These are phyloP conservation scores for Aureoboletus auriporus DNA, from an alignment of 768 basidiomycete species.

Conservation along the genomic window DNA sequence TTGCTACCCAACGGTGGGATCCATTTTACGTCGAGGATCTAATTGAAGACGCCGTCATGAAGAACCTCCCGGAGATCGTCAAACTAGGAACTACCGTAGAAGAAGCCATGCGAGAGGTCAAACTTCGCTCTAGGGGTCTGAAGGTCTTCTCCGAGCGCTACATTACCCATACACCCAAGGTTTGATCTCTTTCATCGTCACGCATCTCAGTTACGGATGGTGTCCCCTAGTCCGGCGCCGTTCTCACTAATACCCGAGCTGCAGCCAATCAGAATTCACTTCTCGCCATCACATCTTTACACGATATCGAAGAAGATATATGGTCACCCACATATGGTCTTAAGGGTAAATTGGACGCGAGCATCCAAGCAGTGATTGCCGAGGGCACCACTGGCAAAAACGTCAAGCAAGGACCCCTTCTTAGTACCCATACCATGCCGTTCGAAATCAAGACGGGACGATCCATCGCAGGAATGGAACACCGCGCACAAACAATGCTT, in stretches of 20 bases:
- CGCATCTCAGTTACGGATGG: not conserved
- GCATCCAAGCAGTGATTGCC: slow-evolving; percentile 63
- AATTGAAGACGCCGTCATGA: slow-evolving; percentile 52
- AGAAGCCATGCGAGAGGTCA: slow-evolving; percentile 63
- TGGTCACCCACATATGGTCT: slow-evolving; percentile 95
- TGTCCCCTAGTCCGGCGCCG: slow-evolving; percentile 49
- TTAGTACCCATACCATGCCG: slow-evolving; percentile 45
- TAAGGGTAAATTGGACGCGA: slow-evolving; percentile 94
- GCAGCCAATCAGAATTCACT: slow-evolving; percentile 43
- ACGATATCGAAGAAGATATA: slow-evolving; percentile 95
- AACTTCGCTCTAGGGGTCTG: slow-evolving; percentile 59
- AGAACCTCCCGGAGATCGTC: slow-evolving; percentile 57
- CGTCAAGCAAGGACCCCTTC: slow-evolving; percentile 15
- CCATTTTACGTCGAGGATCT: slow-evolving; percentile 54
- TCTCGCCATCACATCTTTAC: slow-evolving; percentile 69
- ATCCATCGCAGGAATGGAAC: slow-evolving; percentile 74
- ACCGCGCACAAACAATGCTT: slow-evolving; percentile 96
- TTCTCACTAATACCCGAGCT: slow-evolving; percentile 66
- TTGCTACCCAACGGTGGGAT: slow-evolving; percentile 61
- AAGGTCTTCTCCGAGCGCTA: slow-evolving; percentile 63
- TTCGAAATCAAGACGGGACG: slow-evolving; percentile 97
- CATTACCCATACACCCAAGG: slow-evolving; percentile 62
- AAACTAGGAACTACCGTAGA: slow-evolving; percentile 54
- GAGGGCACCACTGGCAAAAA: slow-evolving; percentile 35
- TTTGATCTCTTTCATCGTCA: slow-evolving; percentile 21